phyloP scores from a whole-genome alignment of 306 rosid genomes.

The Clitoria ternatea region DNA sequence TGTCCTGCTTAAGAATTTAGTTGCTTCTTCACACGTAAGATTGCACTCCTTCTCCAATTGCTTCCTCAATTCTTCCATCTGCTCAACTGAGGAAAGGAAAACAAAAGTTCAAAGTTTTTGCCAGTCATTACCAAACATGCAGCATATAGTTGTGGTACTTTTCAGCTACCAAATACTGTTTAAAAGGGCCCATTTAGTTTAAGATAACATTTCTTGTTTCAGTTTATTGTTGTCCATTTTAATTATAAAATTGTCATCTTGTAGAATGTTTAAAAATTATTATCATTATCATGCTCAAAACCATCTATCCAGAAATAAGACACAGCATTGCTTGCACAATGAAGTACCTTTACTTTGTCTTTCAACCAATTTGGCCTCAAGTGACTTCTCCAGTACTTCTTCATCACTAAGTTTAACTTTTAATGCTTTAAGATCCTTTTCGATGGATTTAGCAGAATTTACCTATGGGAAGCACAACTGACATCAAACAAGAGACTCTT shows the following conservation, averaged over 20 bases:
- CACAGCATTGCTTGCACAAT: slow-evolving; percentile 14
- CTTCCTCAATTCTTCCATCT: slow-evolving; percentile 48
- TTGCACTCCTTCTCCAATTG: slow-evolving; percentile 62
- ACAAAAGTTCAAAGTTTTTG: no score
- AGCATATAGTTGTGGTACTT: no score
- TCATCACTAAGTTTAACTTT: slow-evolving; percentile 71
- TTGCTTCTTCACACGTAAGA: no score
- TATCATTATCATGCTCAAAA: no score
- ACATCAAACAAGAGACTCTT: slow-evolving; percentile 19
- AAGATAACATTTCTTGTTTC: no score
- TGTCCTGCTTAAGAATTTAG: slow-evolving; percentile 37
- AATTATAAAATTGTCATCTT: no score
- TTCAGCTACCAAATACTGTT: no score
- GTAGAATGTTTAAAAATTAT: no score
- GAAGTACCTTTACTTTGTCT: slow-evolving; percentile 59
- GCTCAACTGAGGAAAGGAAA: no score
- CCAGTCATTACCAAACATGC: no score
- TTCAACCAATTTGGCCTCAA: slow-evolving; percentile 69
- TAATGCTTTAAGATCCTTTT: slow-evolving; percentile 64
- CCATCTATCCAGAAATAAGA: slow-evolving; percentile 4
- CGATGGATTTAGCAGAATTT: slow-evolving; percentile 65
- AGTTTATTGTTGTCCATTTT: no score
- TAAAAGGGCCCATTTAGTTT: no score
- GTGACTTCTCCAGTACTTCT: slow-evolving; percentile 66
- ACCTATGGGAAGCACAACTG: slow-evolving; percentile 43